Evolutionary conservation across 192 early-diverging fungal species (phyloP).

Genomic region (Podila minutissima): DNA sequence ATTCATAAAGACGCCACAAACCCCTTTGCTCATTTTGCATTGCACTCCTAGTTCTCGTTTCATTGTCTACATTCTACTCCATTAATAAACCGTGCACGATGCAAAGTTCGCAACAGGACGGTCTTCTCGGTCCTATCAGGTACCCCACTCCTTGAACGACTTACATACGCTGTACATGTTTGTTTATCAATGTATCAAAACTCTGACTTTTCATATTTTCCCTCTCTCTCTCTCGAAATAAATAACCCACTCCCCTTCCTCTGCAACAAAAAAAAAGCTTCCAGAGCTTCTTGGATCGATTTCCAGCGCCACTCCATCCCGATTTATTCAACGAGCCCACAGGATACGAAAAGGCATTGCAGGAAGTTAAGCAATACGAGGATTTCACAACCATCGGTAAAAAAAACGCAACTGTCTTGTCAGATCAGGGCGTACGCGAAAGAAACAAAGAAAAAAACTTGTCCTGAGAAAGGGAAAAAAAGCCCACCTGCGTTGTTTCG

Average conservation of each 20-base stretch:
- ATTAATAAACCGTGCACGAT: neutral
- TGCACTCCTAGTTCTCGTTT: neutral
- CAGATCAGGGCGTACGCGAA: neutral
- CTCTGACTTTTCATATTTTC: neutral
- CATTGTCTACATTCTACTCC: neutral
- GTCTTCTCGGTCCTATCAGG: slow-evolving; percentile 36
- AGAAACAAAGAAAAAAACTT: neutral
- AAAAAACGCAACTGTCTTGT: neutral
- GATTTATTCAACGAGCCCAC: slow-evolving; percentile 50
- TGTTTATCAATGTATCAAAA: neutral
- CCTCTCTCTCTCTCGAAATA: no score
- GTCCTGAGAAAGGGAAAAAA: neutral
- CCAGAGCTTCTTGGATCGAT: slow-evolving; percentile 48
- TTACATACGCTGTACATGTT: no score
- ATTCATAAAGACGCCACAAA: neutral
- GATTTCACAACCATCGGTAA: slow-evolving; percentile 76
- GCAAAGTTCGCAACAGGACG: slow-evolving; percentile 28
- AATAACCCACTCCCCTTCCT: neutral
- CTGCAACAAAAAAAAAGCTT: neutral
- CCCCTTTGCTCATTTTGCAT: slow-evolving; percentile 2
- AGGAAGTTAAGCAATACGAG: slow-evolving; percentile 67
- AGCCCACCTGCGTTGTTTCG: no score
- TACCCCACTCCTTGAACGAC: neutral
- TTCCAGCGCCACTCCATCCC: slow-evolving; percentile 42
- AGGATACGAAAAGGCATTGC: slow-evolving; percentile 58